Base-by-base conservation (phyloP, 2,329 filamentous ascomycete species). In the Xylariales sp. region DNA sequence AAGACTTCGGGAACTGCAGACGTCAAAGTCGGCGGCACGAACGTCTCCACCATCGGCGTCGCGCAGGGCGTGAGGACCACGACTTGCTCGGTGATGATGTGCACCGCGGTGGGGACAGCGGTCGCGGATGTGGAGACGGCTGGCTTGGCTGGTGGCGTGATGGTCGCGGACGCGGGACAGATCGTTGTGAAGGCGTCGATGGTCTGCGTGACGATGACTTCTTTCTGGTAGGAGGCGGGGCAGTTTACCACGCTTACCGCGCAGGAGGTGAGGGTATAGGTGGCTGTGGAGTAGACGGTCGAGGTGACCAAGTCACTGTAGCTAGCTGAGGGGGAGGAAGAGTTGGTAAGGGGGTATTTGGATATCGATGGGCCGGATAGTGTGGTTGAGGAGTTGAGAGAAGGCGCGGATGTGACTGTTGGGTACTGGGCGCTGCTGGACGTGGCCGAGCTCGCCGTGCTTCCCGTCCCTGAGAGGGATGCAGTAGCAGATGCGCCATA, bases 11-110 rank as follows among this genome's bases (percentile, higher is more conserved):
- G n/a, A n/a, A 16, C 29, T 15, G 29, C 14, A 32, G 9, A 10
- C 7, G n/a, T n/a, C n/a, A 10, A 8, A 10, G 15, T 7, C 29
- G 6, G 80, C 69, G 19, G 82, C 80, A 55, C 86, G 86, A 11
- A 88, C 61, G 3, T 56, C 28, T 46, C 41, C 7, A 54, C 46
- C 18, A 56, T 39, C 16, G 54, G 53, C 19, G 44, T 51, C 15
- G 38, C 32, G 47, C 52, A 55, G 3, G 51, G 46, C 15, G 44
- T 44, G 12, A 56, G 47, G 4, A 50, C 43, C 12, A 53, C 40
- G 19, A 52, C 38, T 7, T 10, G 29, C 43, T 51, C 49, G 15
- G 50, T 54, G 25, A 51, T 45, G 36, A 46, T 22, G 22, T 38
- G 22, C n/a, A 45, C 39, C 5, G 35, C 27, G 12, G 43, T 43